A percentile compares a stretch with the other conserved stretches of the same genome.
These are phyloP conservation scores for Bodo saltans DNA, from an alignment of 78 protist species.

Conservation along the genomic window DNA sequence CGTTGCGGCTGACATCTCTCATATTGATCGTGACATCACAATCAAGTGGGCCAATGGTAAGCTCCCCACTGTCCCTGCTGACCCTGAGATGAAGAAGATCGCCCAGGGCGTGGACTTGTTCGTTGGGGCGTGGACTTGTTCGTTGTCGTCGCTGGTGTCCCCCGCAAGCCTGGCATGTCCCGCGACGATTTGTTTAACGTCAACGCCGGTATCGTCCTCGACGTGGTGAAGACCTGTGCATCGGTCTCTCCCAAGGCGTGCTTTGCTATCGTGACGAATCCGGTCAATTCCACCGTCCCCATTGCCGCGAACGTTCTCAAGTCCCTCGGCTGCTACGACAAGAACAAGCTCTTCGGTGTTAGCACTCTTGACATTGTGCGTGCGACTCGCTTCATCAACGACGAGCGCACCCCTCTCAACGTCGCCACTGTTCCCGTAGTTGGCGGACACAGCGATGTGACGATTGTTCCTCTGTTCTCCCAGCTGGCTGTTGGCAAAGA, in stretches of 20 bases:
- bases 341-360: conserved; percentile 26
- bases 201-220: conserved; percentile 15
- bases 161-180: conserved; percentile 31
- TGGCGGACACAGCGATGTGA: conserved; percentile 17
- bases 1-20: conserved; percentile 30
- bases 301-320: conserved; percentile 29
- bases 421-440: conserved; percentile 3
- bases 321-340: background rate
- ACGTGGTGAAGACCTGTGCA: background rate
- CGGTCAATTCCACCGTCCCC: conserved; percentile 25
- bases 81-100: background rate
- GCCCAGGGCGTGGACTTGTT: background rate
- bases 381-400: conserved; percentile 11
- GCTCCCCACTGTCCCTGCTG: background rate
- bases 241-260: conserved; percentile 2
- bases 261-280: conserved; percentile 18
- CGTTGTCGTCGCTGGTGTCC: conserved; percentile 29
- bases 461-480: conserved; percentile 19
- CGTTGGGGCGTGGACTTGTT: background rate
- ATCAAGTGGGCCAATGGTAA: conserved; percentile 2
- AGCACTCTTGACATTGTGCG: conserved; percentile 8
- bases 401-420: background rate
- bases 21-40: background rate
- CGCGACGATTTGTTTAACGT: conserved; percentile 30
- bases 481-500: background rate